Evolutionary conservation across 2,329 filamentous ascomycete genomes (phyloP), one percentile per base, ranked within the genome.

Genomic region (Orbilia quercus): DNA sequence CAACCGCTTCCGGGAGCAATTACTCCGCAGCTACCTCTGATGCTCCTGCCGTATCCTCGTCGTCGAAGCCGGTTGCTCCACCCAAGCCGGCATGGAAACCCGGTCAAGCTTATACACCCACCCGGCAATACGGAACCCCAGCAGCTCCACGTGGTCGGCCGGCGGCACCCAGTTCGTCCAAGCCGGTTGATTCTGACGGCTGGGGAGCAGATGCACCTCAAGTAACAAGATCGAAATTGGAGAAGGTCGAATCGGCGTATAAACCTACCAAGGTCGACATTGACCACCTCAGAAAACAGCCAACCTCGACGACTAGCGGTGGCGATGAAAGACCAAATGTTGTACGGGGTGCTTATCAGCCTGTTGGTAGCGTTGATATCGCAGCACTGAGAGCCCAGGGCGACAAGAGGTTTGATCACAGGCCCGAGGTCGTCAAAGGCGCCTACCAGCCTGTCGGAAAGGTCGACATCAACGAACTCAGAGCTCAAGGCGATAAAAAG

Each of bases 151-250:
- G 82, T 77, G 84, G 80, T 45, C 86, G 91, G 75, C 85, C 88
- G 50, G 82, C 86, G 82, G 80, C 86, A 77, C 80, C 82, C 76
- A 79, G 83, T 55, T 79, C 83, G 77, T 82, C 86, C 76, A 83
- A 83, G 50, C 84, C 85, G 58, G 86, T 88, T 20, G 91, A 96
- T 79, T 87, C 87, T 36, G 95, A 99, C 81, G 95, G 95, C 55
- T 99, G 95, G 95, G 95, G 95, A 66, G 86, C 86, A 14, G 95
- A 99, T 84, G 95, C 95, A 2, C 95, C 95, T n/a, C 91, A 88
- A 14, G 87, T 97, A 47, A 92, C 91, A 50, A 87, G 95, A 78
- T 91, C 89, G 57, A 87, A 96, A 81, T 83, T 99, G 31, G 90
- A 98, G 81, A 98, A 95, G 82, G 95, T 99, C 47, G 87, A 90